Base-by-base conservation (phyloP, 1,284 basidiomycete species). In the Heterobasidion irregulare region DNA sequence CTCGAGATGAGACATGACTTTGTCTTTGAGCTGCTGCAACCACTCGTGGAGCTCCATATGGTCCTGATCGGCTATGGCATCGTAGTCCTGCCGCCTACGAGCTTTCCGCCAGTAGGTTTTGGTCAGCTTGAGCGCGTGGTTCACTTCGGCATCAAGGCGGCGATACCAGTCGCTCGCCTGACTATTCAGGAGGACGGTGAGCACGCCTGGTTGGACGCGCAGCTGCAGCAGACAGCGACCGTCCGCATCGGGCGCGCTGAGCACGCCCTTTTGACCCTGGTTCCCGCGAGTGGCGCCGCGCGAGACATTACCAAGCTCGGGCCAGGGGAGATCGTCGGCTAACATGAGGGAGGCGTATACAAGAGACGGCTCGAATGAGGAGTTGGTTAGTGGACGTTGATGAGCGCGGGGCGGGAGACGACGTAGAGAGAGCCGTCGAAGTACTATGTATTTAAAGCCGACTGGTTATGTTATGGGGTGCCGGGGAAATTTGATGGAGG, bases 1-100 rank as follows among this genome's bases (percentile, higher is more conserved):
- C 65, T 89, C 86, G 48, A 89, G 75, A 68, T 89, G 86, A 48
- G 85, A 86, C 87, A 89, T 89, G 53, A 84, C 87, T 69, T 89
- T 89, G 70, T 89, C 86, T 68, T 89, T 89, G 61, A 89, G 74
- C 67, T 89, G 86, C 64, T 89, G 86, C 1, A 89, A 72, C 86
- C 86, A 89, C 66, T 89, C 86, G 63, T 89, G 87, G 26, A 89
- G 70, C 65, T 89, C 86, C 87, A 89, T 89, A 63, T 89, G 86
- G 65, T 89, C 87, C 67, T 89, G 87, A 72, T 89, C 86, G 1
- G 86, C 87, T 53, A 84, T 80, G 52, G 84, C 79, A 64, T 89
- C 86, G 71, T 89, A 89, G 69, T 89, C 87, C 69, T 89, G 86
- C 57, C 86, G 79, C 68, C 87, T 75, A 54, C 86, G 75, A 10